Evolutionary conservation across 2,329 filamentous ascomycete species (phyloP).

Genomic region (Fusarium subglutinans): DNA sequence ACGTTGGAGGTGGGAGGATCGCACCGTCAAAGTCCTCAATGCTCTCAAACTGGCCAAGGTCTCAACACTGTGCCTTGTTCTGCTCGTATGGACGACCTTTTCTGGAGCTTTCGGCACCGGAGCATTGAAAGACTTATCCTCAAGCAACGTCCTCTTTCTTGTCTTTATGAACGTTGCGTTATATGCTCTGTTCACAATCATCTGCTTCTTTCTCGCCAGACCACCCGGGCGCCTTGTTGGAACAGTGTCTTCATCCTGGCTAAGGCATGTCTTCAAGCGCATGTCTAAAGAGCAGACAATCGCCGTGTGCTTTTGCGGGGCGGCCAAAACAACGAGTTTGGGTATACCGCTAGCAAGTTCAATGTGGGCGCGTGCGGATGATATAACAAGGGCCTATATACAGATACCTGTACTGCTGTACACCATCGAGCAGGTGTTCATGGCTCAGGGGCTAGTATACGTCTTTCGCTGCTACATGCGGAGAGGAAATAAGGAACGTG

Average conservation of each 20-base stretch:
- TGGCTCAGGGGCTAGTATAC: conserved; percentile 57
- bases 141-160: conserved; percentile 71
- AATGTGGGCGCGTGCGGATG: conserved; percentile 69
- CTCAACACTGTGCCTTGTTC: conserved; percentile 57
- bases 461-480: conserved; percentile 58
- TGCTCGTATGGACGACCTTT: conserved; percentile 70
- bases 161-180: conserved; percentile 73
- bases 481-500: conserved; percentile 34
- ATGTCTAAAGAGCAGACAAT: conserved; percentile 70
- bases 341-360: conserved; percentile 74
- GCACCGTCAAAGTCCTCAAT: conserved; percentile 62
- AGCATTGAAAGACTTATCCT: conserved; percentile 66
- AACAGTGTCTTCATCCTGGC: conserved; percentile 25
- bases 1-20: conserved; percentile 59
- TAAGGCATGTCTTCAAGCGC: conserved; percentile 54
- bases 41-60: conserved; percentile 63
- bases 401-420: conserved; percentile 72
- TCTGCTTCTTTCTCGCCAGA: conserved; percentile 64
- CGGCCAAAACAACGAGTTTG: conserved; percentile 76
- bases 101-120: conserved; percentile 72
- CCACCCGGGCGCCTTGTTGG: conserved; percentile 49
- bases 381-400: conserved; percentile 65
- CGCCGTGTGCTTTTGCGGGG: conserved; percentile 77
- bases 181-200: conserved; percentile 68
- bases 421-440: conserved; percentile 64